phyloP scores from a whole-genome alignment of 2,329 filamentous ascomycete genomes.

The Madurella fahalii region DNA sequence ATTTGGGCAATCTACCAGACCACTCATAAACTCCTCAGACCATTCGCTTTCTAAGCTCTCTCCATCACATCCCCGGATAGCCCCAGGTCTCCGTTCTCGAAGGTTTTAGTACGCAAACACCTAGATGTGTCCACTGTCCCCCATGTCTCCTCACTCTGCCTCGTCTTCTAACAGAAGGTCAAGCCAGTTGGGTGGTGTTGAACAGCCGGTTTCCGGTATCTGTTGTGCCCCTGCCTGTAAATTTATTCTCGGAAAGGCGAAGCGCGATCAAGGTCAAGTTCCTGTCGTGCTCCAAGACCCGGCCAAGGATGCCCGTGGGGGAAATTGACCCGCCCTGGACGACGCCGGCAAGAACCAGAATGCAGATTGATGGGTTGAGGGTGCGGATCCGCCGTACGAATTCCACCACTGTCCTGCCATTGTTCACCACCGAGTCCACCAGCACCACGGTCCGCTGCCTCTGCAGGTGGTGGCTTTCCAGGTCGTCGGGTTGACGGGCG shows the following conservation, averaged over 20 bases:
- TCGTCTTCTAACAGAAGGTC: no score
- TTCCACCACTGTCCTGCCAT: constrained; percentile 44
- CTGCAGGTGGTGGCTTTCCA: constrained; percentile 40
- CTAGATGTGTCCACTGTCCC: no score
- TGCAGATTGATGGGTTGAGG: constrained; percentile 36
- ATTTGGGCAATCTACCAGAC: no score
- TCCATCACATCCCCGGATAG: no score
- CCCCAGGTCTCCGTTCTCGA: no score
- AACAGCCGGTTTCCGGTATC: constrained; percentile 60
- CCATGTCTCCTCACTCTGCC: no score
- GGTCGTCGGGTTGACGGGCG: constrained; percentile 35
- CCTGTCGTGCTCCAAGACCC: constrained; percentile 21
- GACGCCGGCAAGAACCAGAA: constrained; percentile 54
- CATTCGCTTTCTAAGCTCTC: no score
- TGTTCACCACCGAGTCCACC: constrained; percentile 61
- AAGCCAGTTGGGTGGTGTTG: constrained; percentile 45
- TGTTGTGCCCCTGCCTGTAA: constrained; percentile 45
- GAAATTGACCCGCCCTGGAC: constrained; percentile 40
- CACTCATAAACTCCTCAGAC: no score
- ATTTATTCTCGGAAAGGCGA: constrained; percentile 53
- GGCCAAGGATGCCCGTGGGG: constrained; percentile 2
- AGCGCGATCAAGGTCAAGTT: constrained; percentile 47
- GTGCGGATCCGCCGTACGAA: constrained; percentile 47
- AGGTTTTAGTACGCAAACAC: no score
- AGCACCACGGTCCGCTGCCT: constrained; percentile 43